These are phyloP conservation scores for Cordyceps cicadae DNA, from an alignment of 2,329 filamentous ascomycete genomes.

Conservation along the genomic window DNA sequence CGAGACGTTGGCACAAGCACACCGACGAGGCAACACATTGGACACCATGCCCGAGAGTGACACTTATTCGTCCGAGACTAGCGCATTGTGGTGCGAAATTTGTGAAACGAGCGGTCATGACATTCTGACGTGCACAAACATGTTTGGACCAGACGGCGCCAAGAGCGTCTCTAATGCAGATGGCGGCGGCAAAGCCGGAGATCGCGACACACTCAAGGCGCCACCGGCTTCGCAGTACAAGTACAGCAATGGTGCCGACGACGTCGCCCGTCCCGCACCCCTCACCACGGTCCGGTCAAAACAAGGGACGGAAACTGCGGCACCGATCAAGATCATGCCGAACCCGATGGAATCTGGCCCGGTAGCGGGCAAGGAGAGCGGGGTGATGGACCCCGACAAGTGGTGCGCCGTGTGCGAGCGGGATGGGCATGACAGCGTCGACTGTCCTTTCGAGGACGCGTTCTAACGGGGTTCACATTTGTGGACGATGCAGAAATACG, in stretches of 20 bases:
- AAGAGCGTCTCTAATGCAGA: conserved; percentile 24
- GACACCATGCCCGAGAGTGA: conserved; percentile 66
- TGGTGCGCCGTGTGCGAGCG: conserved; percentile 97
- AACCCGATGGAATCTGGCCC: conserved; percentile 59
- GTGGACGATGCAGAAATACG: not conserved
- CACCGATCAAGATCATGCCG: conserved; percentile 42
- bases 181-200: conserved; percentile 25
- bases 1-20: conserved; percentile 34
- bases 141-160: conserved; percentile 53
- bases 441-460: conserved; percentile 84
- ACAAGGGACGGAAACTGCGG: conserved; percentile 28
- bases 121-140: conserved; percentile 87
- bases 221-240: conserved; percentile 16
- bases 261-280: conserved; percentile 42
- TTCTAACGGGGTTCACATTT: conserved; percentile 36
- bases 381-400: conserved; percentile 72
- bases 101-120: conserved; percentile 89
- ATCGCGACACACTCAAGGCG: conserved; percentile 30
- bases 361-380: conserved; percentile 69
- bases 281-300: conserved; percentile 44
- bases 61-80: conserved; percentile 61
- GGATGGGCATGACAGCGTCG: conserved; percentile 92
- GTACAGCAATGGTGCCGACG: conserved; percentile 24
- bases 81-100: conserved; percentile 84
- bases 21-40: conserved; percentile 47